Evolutionary conservation across 768 basidiomycete species (phyloP), one percentile per base, ranked within the genome.

Genomic region (Daedalea quercina): DNA sequence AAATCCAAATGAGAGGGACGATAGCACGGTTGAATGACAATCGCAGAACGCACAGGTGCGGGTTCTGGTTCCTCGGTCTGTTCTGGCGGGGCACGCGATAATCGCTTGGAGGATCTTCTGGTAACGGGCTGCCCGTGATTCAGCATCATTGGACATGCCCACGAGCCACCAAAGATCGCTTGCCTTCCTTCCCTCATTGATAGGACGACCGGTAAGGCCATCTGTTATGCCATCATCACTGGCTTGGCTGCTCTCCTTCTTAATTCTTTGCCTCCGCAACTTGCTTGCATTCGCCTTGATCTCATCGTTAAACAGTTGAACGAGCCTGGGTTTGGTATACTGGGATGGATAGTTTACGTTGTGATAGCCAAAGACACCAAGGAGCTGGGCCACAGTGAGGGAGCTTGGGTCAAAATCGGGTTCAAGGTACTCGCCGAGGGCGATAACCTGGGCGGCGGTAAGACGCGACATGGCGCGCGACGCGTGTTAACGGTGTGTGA

Each of bases 141-240:
- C 48, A 67, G 56, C 6, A 50, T 12, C 6, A 31, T 3, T 35
- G 28, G 11, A 9, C 40, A 51, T 17, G 25, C 17, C 43, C 41
- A 17, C 35, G 35, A 23, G 20, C 26, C 51, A 37, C 44, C 40
- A 52, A 49, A 47, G 44, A 54, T 50, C 40, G 54, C 56, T 26
- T 12, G 81, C 83, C 72, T 76, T 77, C 45, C 65, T 61, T 46
- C 67, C 70, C 43, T 70, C 74, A 60, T 68, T 73, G 54, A 92
- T 67, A 33, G 78, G 84, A 64, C 76, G 68, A n/a, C 90, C 90
- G 7, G 90, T 91, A n/a, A 82, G 56, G 20, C 90, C 90, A 65
- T 93, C 87, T 35, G 73, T 81, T 49, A 93, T 92, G 3, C 90
- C 90, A 52, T 89, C 84, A 55, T 88, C 86, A 61, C 88, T 91